Evolutionary conservation across 176 grass and related monocot species (phyloP).

Genomic region (Chloris gayana): DNA sequence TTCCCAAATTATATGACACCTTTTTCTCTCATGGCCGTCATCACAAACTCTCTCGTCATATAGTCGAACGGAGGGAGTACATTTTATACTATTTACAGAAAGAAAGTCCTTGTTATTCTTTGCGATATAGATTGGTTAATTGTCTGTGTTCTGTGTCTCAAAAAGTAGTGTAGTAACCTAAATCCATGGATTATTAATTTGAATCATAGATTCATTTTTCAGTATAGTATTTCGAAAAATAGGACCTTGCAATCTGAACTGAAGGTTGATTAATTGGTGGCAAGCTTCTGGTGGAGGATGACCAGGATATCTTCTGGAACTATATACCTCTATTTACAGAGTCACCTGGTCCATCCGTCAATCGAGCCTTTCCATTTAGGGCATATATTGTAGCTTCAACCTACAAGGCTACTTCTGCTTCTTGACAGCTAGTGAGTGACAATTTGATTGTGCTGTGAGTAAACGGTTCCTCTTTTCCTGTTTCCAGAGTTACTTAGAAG

Average conservation of each 20-base stretch:
- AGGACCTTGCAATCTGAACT: neutral
- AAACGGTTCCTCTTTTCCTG: neutral
- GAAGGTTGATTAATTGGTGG: conserved; percentile 9
- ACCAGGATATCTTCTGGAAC: conserved; percentile 1
- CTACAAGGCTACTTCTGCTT: conserved; percentile 8
- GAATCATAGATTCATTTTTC: neutral
- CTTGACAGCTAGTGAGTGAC: conserved; percentile 14
- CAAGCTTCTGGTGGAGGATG: neutral
- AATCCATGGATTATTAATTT: neutral
- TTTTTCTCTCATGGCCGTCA: too few relatives aligned
- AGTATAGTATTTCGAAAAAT: too few relatives aligned
- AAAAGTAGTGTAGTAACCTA: neutral
- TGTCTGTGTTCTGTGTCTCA: neutral
- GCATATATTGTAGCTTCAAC: conserved; percentile 24
- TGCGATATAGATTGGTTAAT: conserved; percentile 1
- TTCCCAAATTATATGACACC: too few relatives aligned
- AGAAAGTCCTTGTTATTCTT: neutral
- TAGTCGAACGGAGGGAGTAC: too few relatives aligned
- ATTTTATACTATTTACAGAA: neutral
- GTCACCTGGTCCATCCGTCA: neutral
- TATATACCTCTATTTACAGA: neutral
- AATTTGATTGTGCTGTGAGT: conserved; percentile 18
- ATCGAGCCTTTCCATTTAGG: neutral
- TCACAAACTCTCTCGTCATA: too few relatives aligned
- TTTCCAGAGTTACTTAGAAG: conserved; percentile 83